phyloP scores from a whole-genome alignment of 106 monocot species.

The Chionographis japonica region DNA sequence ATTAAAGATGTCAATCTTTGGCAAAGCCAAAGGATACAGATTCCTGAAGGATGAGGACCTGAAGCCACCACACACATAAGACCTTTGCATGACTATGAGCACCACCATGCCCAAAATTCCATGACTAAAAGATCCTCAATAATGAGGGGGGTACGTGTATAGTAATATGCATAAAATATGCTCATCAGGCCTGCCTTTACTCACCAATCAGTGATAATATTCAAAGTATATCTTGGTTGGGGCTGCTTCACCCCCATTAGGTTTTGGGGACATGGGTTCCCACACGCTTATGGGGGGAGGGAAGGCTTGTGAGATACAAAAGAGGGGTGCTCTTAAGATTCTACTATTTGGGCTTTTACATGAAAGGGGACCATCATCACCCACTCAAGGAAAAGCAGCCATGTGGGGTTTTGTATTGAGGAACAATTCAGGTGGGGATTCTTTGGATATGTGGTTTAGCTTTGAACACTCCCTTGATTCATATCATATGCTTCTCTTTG shows the following conservation, averaged over 20 bases:
- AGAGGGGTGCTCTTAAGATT: neutral
- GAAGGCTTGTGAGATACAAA: neutral
- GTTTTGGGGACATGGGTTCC: neutral
- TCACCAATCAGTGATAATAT: neutral
- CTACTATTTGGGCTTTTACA: neutral
- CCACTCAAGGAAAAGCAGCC: conserved; percentile 7
- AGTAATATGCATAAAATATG: conserved; percentile 6
- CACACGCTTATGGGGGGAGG: too few species aligned
- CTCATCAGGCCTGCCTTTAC: neutral
- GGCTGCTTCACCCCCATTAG: neutral
- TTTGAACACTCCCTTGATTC: neutral
- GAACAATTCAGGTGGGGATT: neutral
- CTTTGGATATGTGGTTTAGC: conserved; percentile 11
- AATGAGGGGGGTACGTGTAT: neutral
- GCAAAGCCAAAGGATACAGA: too few species aligned
- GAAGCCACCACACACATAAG: too few species aligned
- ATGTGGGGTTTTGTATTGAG: neutral
- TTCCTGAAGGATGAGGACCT: too few species aligned
- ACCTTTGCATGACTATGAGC: too few species aligned
- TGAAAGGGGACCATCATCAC: conserved; percentile 8
- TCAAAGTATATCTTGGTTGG: conserved; percentile 4
- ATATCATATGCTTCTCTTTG: neutral
- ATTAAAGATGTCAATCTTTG: too few species aligned
- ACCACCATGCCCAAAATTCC: neutral
- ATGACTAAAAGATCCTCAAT: conserved; percentile 1